Evolutionary conservation across 352 stramenopile species (phyloP).

Genomic region (Pythium sukuiense): DNA sequence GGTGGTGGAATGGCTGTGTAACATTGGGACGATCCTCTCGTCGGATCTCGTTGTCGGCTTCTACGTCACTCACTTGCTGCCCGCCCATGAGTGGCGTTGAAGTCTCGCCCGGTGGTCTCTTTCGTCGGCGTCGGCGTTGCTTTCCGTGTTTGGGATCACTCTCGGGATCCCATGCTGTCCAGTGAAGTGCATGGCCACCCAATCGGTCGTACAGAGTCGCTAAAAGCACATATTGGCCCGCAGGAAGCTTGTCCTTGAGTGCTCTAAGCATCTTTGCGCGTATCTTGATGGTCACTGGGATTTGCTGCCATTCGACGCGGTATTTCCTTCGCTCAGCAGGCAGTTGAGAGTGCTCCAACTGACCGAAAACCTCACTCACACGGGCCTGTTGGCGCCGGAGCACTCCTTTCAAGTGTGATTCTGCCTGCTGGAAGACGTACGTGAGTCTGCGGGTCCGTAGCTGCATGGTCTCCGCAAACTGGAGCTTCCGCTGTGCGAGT

Average conservation of each 20-base stretch:
- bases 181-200: slow-evolving; percentile 75
- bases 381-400: slow-evolving; percentile 62
- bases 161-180: slow-evolving; percentile 66
- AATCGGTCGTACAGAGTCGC: slow-evolving; percentile 86
- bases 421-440: slow-evolving; percentile 73
- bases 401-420: slow-evolving; percentile 52
- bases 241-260: slow-evolving; percentile 83
- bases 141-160: slow-evolving; percentile 7
- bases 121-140: neutral
- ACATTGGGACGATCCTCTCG: slow-evolving; percentile 40
- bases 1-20: slow-evolving; percentile 73
- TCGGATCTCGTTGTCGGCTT: neutral
- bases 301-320: slow-evolving; percentile 64
- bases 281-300: slow-evolving; percentile 79
- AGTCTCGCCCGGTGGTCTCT: slow-evolving; percentile 2
- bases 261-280: slow-evolving; percentile 60
- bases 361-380: slow-evolving; percentile 64
- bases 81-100: neutral
- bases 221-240: slow-evolving; percentile 80
- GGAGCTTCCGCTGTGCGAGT: slow-evolving; percentile 44
- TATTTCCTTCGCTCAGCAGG: slow-evolving; percentile 52
- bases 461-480: slow-evolving; percentile 42
- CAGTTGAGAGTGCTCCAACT: slow-evolving; percentile 38
- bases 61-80: no score
- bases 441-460: slow-evolving; percentile 52